phyloP scores from a whole-genome alignment of 768 basidiomycete species.

The Hygrocybe coccinea region DNA sequence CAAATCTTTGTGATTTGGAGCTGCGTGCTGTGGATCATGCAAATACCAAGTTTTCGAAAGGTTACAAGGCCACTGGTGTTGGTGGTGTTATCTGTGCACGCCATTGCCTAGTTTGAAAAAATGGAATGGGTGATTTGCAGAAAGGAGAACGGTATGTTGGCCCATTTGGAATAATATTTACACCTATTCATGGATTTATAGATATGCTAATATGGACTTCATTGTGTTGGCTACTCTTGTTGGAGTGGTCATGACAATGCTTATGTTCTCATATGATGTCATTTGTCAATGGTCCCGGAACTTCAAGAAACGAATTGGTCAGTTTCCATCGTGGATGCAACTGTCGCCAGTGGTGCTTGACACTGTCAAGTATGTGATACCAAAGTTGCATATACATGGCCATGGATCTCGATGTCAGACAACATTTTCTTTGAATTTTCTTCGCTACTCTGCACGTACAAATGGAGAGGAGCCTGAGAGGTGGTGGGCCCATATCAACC shows the following conservation, averaged over 20 bases:
- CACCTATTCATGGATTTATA: too few species aligned
- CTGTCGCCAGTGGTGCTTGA: background rate
- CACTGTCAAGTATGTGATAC: too few species aligned
- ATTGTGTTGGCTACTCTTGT: conserved; percentile 14
- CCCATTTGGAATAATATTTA: background rate
- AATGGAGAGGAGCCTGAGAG: conserved; percentile 23
- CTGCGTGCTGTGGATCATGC: too few species aligned
- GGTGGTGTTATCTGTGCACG: too few species aligned
- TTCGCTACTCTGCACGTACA: conserved; percentile 26
- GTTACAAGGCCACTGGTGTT: too few species aligned
- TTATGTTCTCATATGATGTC: conserved; percentile 30
- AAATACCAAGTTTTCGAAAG: too few species aligned
- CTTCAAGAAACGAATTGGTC: background rate
- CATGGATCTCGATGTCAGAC: too few species aligned
- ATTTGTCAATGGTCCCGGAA: conserved; percentile 19
- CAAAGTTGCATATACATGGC: too few species aligned
- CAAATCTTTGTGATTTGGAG: conserved; percentile 10
- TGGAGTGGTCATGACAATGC: background rate
- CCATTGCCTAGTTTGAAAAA: too few species aligned
- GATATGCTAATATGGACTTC: conserved; percentile 31
- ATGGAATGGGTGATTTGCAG: too few species aligned
- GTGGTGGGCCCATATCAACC: conserved; percentile 25
- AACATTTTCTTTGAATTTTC: too few species aligned
- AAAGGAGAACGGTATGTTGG: conserved; percentile 29
- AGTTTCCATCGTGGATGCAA: conserved; percentile 4